phyloP scores from a whole-genome alignment of 2,329 filamentous ascomycete species.

The Thelonectria rubi region DNA sequence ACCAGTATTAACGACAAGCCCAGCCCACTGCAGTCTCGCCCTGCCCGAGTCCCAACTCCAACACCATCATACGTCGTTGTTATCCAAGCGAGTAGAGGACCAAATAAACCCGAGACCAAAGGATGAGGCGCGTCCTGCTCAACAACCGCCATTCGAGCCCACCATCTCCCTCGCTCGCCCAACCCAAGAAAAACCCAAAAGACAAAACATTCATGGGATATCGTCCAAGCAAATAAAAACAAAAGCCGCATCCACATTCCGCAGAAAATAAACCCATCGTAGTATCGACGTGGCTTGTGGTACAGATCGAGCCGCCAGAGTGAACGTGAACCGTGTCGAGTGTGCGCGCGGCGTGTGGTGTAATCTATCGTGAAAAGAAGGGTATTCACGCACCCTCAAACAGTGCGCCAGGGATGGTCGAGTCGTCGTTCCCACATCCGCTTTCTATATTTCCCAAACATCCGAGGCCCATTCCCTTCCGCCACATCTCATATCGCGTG shows the following conservation, averaged over 20 bases:
- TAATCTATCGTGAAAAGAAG: slow-evolving; percentile 23
- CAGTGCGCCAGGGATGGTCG: slow-evolving; percentile 10
- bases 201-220: slow-evolving; percentile 21
- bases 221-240: slow-evolving; percentile 14
- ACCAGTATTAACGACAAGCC: slow-evolving; percentile 5
- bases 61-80: neutral
- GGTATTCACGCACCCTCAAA: slow-evolving; percentile 19
- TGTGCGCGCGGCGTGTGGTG: slow-evolving; percentile 17
- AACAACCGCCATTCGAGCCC: slow-evolving; percentile 13
- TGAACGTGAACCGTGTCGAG: slow-evolving; percentile 12
- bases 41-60: slow-evolving; percentile 8
- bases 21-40: slow-evolving; percentile 17
- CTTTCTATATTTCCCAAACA: slow-evolving; percentile 21
- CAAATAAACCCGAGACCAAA: slow-evolving; percentile 9
- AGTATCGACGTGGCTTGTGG: neutral
- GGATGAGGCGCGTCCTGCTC: slow-evolving; percentile 5
- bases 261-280: slow-evolving; percentile 13
- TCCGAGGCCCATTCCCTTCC: slow-evolving; percentile 9
- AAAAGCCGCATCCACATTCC: slow-evolving; percentile 4
- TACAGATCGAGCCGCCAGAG: slow-evolving; percentile 11
- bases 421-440: slow-evolving; percentile 19
- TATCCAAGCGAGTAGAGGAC: slow-evolving; percentile 6
- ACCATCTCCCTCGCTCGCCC: neutral
- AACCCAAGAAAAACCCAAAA: slow-evolving; percentile 4
- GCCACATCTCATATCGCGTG: slow-evolving; percentile 9